These are phyloP conservation scores for Pythium brachiatum DNA, from an alignment of 352 stramenopile genomes.

Conservation along the genomic window DNA sequence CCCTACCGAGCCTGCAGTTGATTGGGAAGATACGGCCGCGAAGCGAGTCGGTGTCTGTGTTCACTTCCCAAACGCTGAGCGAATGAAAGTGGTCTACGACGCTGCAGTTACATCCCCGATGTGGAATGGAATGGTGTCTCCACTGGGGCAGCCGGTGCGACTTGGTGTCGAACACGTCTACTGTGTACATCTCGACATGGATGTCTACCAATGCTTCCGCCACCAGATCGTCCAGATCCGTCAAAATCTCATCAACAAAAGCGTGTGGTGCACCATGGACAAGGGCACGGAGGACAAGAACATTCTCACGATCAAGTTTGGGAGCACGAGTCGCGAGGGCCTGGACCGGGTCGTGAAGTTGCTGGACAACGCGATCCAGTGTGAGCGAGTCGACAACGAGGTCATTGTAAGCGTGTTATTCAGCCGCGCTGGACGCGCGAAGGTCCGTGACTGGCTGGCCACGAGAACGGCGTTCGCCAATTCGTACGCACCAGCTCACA, in stretches of 20 bases:
- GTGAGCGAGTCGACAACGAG: constrained; percentile 4
- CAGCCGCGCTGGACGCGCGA: constrained; percentile 2
- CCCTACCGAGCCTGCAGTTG: not conserved
- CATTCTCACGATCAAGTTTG: constrained; percentile 18
- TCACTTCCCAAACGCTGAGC: not conserved
- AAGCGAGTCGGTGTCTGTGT: not conserved
- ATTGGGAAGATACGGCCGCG: not conserved
- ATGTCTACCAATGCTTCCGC: constrained; percentile 13
- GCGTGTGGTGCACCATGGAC: not conserved
- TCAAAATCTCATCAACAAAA: not conserved
- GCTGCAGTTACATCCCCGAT: not conserved
- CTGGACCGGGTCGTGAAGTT: constrained; percentile 1
- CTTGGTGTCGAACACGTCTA: constrained; percentile 21
- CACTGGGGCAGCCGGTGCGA: constrained; percentile 19
- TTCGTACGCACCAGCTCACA: not conserved
- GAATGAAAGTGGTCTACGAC: not conserved
- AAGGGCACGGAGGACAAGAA: constrained; percentile 1
- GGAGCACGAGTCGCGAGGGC: not conserved
- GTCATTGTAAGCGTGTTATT: constrained; percentile 11
- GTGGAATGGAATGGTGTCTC: constrained; percentile 4
- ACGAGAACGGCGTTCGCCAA: not conserved
- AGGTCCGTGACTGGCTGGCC: constrained; percentile 9
- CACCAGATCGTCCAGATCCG: not conserved
- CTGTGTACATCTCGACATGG: not conserved
- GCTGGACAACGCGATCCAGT: constrained; percentile 6